A percentile compares a stretch with the other conserved stretches of the same genome.
Evolutionary conservation across 805 yeast species (phyloP).

Genomic region (Starmerella powellii): DNA sequence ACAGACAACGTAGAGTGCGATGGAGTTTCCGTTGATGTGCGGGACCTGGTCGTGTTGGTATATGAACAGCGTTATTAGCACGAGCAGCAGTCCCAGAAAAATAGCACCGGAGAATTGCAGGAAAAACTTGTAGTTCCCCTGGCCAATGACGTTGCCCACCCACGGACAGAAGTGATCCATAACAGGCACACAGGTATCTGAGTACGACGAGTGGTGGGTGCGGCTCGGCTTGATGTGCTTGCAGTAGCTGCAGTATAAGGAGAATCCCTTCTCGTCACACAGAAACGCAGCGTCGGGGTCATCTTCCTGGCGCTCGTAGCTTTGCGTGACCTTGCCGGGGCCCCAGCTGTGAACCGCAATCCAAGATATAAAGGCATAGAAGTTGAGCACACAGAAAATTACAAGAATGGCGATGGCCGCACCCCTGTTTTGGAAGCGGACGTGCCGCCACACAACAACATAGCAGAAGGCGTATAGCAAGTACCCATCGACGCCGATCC

Average conservation of each 20-base stretch:
- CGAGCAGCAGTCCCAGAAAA: constrained; percentile 31
- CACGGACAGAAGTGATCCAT: constrained; percentile 81
- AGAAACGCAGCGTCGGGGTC: constrained; percentile 33
- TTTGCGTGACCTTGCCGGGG: constrained; percentile 40
- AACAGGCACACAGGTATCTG: constrained; percentile 48
- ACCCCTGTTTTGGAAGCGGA: constrained; percentile 7
- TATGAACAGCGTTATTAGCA: constrained; percentile 33
- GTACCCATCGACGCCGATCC: constrained; percentile 18
- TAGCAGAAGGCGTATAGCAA: constrained; percentile 21
- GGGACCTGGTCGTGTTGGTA: constrained; percentile 26
- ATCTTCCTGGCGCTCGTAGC: constrained; percentile 9
- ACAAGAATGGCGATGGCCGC: constrained; percentile 19
- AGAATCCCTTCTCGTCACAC: constrained; percentile 64
- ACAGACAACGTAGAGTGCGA: constrained; percentile 37
- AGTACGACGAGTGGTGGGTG: constrained; percentile 53
- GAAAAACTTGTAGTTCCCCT: constrained; percentile 49
- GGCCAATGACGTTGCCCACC: constrained; percentile 64
- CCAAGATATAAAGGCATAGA: constrained; percentile 33
- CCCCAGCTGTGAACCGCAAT: constrained; percentile 36
- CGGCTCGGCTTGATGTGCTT: constrained; percentile 53
- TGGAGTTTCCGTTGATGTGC: constrained; percentile 37
- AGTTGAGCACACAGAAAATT: constrained; percentile 11
- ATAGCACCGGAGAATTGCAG: constrained; percentile 35
- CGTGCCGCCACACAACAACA: constrained; percentile 16
- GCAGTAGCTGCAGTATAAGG: constrained; percentile 63